These are phyloP conservation scores for Diaporthe vaccinii DNA, from an alignment of 2,329 filamentous ascomycete genomes.

Conservation along the genomic window DNA sequence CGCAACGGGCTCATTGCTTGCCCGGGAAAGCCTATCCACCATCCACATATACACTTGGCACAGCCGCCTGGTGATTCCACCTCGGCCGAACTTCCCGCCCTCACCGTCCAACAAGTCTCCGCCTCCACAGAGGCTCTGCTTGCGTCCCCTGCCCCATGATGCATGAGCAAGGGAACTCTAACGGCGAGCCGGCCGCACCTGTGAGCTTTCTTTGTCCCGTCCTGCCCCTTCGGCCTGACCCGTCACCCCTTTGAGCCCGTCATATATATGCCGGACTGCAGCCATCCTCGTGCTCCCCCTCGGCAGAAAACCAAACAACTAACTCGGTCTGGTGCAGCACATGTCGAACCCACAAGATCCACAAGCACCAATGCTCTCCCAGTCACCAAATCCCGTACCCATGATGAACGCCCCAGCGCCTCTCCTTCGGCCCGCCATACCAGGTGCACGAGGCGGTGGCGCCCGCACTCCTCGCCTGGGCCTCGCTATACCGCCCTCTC, in stretches of 20 bases:
- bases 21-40: constrained; percentile 27
- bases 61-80: constrained; percentile 31
- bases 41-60: constrained; percentile 21
- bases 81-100: constrained; percentile 22
- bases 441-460: constrained; percentile 74
- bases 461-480: constrained; percentile 82
- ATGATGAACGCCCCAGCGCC: constrained; percentile 80
- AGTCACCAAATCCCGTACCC: constrained; percentile 56
- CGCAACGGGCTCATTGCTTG: constrained; percentile 16
- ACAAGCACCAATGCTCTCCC: constrained; percentile 41
- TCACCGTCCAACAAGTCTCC: constrained; percentile 20
- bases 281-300: neutral
- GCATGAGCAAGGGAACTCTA: constrained; percentile 42
- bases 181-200: constrained; percentile 38
- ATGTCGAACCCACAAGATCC: constrained; percentile 34
- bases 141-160: constrained; percentile 40
- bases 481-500: constrained; percentile 90
- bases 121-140: constrained; percentile 24
- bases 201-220: constrained; percentile 35
- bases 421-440: constrained; percentile 85
- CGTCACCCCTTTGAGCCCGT: constrained; percentile 17
- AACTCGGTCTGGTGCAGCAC: constrained; percentile 25
- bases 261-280: neutral
- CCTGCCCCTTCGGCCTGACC: neutral
- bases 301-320: neutral